Base-by-base conservation (phyloP, 2,329 filamentous ascomycete genomes). In the Dactylellina parvicollis region DNA sequence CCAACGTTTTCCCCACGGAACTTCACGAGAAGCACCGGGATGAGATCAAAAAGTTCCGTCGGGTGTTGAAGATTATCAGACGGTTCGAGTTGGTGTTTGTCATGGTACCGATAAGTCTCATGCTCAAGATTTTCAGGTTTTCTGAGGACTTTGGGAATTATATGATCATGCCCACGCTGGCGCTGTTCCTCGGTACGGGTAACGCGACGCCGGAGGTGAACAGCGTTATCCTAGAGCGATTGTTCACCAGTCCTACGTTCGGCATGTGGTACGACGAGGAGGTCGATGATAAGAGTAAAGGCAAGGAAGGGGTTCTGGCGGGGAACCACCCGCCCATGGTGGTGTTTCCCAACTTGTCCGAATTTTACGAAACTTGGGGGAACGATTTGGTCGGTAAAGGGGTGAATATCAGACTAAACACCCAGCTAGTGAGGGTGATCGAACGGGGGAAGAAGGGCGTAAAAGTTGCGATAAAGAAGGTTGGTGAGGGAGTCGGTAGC, bases 151-250 rank as follows among this genome's bases (percentile, higher is more conserved):
- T 92, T 78, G 86, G 85, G 14, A 88, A 92, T 77, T 87, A 87
- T 34, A 88, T 92, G 80, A 87, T 89, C 0, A 83, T 90, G 66
- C 90, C 90, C 0, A 86, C 92, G 79, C 86, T 91, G 30, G 90
- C 90, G 0, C 82, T 92, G 0, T 92, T 92, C 78, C 82, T 92
- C 0, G 90, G 90, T 0, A 92, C 90, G 0, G 89, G 90, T 1
- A 92, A 92, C 76, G 88, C 90, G 76, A 90, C 89, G 0, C 86
- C 89, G 0, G 87, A 91, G 75, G 89, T 92, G 0, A 87, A 89
- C 0, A 86, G 85, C 42, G 88, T 89, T 22, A 87, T 92, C 32
- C 82, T 92, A 3, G 86, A 88, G 77, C 81, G 86, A 3, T 79
- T 89, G 0, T 88, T 87, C 50, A 66, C 44, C 12, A 67, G 61